These are phyloP conservation scores for Penstemon newberryi DNA, from an alignment of 257 asterid species.

Conservation along the genomic window DNA sequence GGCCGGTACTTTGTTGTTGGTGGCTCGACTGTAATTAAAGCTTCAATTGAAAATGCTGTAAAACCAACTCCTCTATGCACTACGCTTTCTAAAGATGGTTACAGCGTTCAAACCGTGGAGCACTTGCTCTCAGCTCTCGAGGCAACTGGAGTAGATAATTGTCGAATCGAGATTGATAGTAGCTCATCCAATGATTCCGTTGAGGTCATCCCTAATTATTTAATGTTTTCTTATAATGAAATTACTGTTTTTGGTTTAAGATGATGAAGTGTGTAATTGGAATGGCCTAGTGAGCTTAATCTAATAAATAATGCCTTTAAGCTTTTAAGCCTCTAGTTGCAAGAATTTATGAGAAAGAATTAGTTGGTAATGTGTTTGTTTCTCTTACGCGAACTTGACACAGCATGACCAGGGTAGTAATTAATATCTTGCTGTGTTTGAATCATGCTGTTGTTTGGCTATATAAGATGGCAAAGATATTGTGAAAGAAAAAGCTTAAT, in stretches of 20 bases:
- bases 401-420: too few relatives aligned
- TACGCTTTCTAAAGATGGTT: conserved; percentile 61
- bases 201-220: conserved; percentile 46
- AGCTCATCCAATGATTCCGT: conserved; percentile 37
- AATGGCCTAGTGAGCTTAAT: too few relatives aligned
- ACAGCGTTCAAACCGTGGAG: conserved; percentile 69
- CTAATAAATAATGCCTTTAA: too few relatives aligned
- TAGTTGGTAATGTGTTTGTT: too few relatives aligned
- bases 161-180: conserved; percentile 67
- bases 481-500: too few relatives aligned
- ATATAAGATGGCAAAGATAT: too few relatives aligned
- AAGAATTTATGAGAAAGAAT: too few relatives aligned
- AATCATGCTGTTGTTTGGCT: too few relatives aligned
- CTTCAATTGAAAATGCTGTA: conserved; percentile 58
- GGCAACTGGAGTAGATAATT: conserved; percentile 82
- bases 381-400: too few relatives aligned
- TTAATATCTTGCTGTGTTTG: too few relatives aligned
- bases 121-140: conserved; percentile 95
- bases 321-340: too few relatives aligned
- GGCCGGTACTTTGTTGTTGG: conserved; percentile 71
- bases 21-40: conserved; percentile 54
- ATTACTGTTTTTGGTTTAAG: background rate
- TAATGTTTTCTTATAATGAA: background rate
- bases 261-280: background rate
- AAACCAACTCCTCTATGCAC: conserved; percentile 77